Evolutionary conservation across 345 rosid genomes (phyloP), one percentile per base, ranked within the genome.

Genomic region (Pseudoturritis turrita): DNA sequence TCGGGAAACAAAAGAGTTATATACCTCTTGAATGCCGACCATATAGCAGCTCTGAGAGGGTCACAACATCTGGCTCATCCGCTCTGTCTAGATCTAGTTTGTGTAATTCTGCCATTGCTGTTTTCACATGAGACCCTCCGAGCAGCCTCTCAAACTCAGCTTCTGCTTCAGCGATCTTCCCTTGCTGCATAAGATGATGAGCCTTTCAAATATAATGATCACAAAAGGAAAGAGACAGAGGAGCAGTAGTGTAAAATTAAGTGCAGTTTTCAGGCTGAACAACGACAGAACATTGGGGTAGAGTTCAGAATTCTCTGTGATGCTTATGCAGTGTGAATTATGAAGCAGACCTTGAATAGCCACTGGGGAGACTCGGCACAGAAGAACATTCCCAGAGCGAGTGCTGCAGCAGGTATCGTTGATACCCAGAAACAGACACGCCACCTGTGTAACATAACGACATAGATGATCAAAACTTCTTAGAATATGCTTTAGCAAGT

Each of bases 351-450:
- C 99, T 95, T 95, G 74, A 79, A 88, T 54, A 95, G 68, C 99
- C 99, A 95, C 56, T 86, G 89, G 4, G 97, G 99, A 80, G 87
- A 81, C 77, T 95, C 99, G 6, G 82, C 96, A 80, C 96, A 95
- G 72, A 91, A 78, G 66, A 75, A 61, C 91, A 95, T 95, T 57
- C 85, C 87, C 39, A 95, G 58, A 78, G 86, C 93, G 46, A 95
- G 97, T 43, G 82, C 61, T 17, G 84, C 84, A 77, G 99, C 96
- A 61, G 99, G 97, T 85, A 95, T 74, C 18, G 79, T 80, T 44
- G 99, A 89, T 61, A 85, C 73, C 96, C 88, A 88, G 68, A 95
- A 95, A 79, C 99, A 95, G 69, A 85, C 75, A 67, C 97, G 96
- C 99, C 99, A 95, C 99, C 97, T 91, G 65, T 52, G 37, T 40